Conservation (phyloP, 169 alveolate species). For the Theileria equi region DNA sequence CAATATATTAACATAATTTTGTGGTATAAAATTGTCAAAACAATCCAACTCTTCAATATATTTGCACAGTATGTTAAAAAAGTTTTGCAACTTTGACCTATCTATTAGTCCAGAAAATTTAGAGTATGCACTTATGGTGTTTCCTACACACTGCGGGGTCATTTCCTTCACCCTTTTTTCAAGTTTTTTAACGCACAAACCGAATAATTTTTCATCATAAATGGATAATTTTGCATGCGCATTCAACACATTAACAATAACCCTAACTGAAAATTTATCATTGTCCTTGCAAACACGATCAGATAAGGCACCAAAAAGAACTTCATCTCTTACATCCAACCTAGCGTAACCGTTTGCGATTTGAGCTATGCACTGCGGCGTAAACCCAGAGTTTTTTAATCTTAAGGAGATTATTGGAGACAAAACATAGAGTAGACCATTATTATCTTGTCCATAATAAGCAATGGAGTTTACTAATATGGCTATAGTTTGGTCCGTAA, state of each 20-base stretch:
- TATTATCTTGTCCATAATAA: slow-evolving; percentile 44
- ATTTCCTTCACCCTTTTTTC: slow-evolving; percentile 4
- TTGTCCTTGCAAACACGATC: background rate
- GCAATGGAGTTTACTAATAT: slow-evolving; percentile 54
- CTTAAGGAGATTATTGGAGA: slow-evolving; percentile 45
- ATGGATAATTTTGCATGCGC: slow-evolving; percentile 30
- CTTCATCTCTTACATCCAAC: slow-evolving; percentile 2
- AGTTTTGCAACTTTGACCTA: background rate
- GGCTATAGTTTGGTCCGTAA: slow-evolving; percentile 56
- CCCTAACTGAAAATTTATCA: slow-evolving; percentile 22
- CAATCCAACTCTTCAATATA: background rate
- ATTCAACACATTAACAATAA: slow-evolving; percentile 35
- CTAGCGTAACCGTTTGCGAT: slow-evolving; percentile 57
- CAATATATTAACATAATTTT: slow-evolving; percentile 53
- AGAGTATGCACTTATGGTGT: slow-evolving; percentile 45
- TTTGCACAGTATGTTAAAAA: slow-evolving; percentile 23
- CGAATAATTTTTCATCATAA: slow-evolving; percentile 14
- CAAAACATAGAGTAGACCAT: slow-evolving; percentile 9
- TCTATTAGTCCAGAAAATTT: slow-evolving; percentile 15
- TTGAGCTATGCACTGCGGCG: slow-evolving; percentile 44
- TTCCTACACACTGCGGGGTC: slow-evolving; percentile 67
- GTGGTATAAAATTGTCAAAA: slow-evolving; percentile 28
- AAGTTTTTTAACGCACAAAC: slow-evolving; percentile 1
- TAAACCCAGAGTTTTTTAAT: slow-evolving; percentile 16
- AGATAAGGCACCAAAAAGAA: slow-evolving; percentile 19